Conservation (phyloP, 2,329 filamentous ascomycete species). For the Byssothecium circinans region DNA sequence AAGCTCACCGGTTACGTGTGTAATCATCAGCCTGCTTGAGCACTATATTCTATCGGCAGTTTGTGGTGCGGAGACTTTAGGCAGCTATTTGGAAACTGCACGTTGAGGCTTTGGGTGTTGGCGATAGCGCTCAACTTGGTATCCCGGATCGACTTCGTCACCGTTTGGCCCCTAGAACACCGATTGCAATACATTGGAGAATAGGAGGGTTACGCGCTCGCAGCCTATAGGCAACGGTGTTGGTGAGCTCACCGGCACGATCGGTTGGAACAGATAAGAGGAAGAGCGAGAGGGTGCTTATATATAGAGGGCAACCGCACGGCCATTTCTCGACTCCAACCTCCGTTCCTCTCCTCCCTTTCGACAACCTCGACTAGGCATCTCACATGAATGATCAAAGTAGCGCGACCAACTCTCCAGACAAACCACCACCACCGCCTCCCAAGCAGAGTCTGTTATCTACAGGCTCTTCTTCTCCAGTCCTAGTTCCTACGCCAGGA, state of each 20-base stretch:
- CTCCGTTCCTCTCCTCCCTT: background rate
- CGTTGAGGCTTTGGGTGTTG: background rate
- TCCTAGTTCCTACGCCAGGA: slow-evolving; percentile 28
- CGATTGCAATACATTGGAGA: background rate
- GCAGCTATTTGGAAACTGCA: background rate
- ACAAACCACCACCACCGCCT: slow-evolving; percentile 8
- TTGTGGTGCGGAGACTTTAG: background rate
- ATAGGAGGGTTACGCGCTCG: background rate
- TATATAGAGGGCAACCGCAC: background rate
- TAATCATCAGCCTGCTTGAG: background rate
- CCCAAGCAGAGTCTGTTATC: slow-evolving; percentile 18
- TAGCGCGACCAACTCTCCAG: slow-evolving; percentile 11
- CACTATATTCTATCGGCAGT: background rate
- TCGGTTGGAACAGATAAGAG: background rate
- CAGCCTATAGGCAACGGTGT: background rate
- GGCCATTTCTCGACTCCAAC: background rate
- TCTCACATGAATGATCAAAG: slow-evolving; percentile 23
- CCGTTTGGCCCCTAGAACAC: background rate
- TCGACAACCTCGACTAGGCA: background rate
- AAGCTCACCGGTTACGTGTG: background rate
- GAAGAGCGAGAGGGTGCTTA: too few species aligned
- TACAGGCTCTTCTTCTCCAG: slow-evolving; percentile 25
- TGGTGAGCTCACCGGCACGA: background rate
- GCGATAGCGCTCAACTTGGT: background rate
- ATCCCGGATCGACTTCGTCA: background rate